phyloP scores from a whole-genome alignment of 345 rosid species.

The Xanthoceras sorbifolium region DNA sequence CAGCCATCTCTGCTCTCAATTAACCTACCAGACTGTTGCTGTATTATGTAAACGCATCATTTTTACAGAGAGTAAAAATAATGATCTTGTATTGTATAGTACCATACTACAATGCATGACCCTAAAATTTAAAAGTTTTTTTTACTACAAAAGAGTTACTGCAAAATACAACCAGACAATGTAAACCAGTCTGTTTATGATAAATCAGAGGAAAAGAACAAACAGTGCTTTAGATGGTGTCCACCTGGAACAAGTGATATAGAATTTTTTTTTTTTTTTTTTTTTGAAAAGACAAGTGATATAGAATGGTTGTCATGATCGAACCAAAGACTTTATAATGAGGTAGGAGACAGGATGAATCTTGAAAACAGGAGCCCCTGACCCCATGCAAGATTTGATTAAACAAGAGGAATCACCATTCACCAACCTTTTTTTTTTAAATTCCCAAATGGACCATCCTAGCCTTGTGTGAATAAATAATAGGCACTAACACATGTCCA shows the following conservation, averaged over 20 bases:
- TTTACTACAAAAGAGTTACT: too few relatives aligned
- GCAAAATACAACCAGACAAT: too few relatives aligned
- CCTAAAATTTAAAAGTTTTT: too few relatives aligned
- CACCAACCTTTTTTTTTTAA: background rate
- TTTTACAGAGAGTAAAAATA: too few relatives aligned
- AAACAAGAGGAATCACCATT: background rate
- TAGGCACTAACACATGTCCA: background rate
- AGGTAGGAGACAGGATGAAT: conserved; percentile 32
- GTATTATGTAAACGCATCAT: too few relatives aligned
- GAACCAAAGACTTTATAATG: conserved; percentile 11
- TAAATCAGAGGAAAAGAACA: background rate
- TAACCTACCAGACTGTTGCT: too few relatives aligned
- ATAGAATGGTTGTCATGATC: conserved; percentile 23
- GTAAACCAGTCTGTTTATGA: too few relatives aligned
- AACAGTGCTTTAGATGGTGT: background rate
- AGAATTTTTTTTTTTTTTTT: too few relatives aligned
- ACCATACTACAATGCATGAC: too few relatives aligned
- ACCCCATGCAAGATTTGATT: conserved; percentile 23
- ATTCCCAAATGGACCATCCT: conserved; percentile 1
- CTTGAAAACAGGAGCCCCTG: conserved; percentile 26
- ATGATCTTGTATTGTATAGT: too few relatives aligned
- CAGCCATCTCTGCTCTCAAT: too few relatives aligned
- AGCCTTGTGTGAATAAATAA: background rate
- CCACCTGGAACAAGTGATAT: background rate
- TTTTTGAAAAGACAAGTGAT: too few relatives aligned